A percentile compares a stretch with the other conserved stretches of the same genome.
phyloP scores from a whole-genome alignment of 176 grass and related monocot species.

The Rhynchospora breviuscula region DNA sequence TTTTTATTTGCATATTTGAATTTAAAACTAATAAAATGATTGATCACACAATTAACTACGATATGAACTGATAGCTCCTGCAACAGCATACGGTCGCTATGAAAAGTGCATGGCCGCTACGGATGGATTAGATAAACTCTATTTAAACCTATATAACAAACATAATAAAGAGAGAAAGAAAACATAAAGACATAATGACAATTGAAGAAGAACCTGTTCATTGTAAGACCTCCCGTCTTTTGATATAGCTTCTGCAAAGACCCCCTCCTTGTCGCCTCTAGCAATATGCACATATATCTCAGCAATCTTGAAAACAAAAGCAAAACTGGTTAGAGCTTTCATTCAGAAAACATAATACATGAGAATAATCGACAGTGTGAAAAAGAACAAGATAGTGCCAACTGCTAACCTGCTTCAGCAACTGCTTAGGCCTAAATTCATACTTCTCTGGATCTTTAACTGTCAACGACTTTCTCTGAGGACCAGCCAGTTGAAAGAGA shows the following conservation, averaged over 20 bases:
- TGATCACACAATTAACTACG: too few relatives aligned
- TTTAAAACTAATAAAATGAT: too few relatives aligned
- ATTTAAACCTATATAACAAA: too few relatives aligned
- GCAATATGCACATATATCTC: constrained; percentile 94
- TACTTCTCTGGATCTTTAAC: constrained; percentile 99
- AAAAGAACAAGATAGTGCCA: neutral
- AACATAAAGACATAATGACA: neutral
- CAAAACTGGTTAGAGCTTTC: neutral
- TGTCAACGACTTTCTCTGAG: constrained; percentile 92
- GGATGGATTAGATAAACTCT: too few relatives aligned
- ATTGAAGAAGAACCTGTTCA: constrained; percentile 50
- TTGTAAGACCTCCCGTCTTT: constrained; percentile 90
- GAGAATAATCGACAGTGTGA: neutral
- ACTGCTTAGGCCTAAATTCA: constrained; percentile 85
- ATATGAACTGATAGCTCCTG: too few relatives aligned
- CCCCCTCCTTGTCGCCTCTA: constrained; percentile 75
- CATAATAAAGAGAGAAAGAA: too few relatives aligned
- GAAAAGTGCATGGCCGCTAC: too few relatives aligned
- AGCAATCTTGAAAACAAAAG: constrained; percentile 56
- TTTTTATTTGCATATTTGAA: too few relatives aligned
- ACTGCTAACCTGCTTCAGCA: constrained; percentile 74
- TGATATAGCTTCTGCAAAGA: constrained; percentile 86
- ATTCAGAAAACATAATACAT: constrained; percentile 21
- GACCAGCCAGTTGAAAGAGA: constrained; percentile 95
- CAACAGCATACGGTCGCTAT: too few relatives aligned